Conservation (phyloP, 805 yeast species). For the Candida alai region DNA sequence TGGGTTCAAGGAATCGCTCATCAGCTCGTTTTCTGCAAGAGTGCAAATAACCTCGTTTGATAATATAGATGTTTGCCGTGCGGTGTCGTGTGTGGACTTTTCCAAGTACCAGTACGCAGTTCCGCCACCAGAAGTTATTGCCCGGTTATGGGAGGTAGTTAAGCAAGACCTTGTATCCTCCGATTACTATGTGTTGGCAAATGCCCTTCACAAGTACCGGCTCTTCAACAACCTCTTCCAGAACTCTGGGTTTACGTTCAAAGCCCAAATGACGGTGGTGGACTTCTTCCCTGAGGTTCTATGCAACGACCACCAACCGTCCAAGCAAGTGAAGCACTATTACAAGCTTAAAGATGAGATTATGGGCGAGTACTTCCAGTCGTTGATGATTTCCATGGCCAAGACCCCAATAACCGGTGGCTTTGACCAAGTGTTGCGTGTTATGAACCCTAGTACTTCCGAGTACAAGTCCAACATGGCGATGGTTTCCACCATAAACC, state of each 20-base stretch:
- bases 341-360: slow-evolving; percentile 44
- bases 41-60: slow-evolving; percentile 2
- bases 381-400: slow-evolving; percentile 4
- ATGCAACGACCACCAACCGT: slow-evolving; percentile 9
- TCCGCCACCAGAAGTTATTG: slow-evolving; percentile 11
- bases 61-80: slow-evolving; percentile 15
- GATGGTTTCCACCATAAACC: slow-evolving; percentile 17
- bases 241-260: slow-evolving; percentile 7
- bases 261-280: slow-evolving; percentile 2
- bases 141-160: slow-evolving; percentile 16
- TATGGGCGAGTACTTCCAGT: slow-evolving; percentile 18
- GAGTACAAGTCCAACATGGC: slow-evolving; percentile 24
- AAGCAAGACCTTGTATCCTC: slow-evolving; percentile 15
- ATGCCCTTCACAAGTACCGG: slow-evolving; percentile 19
- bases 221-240: slow-evolving; percentile 23
- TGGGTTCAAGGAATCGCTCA: slow-evolving; percentile 5
- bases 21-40: background rate
- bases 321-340: slow-evolving; percentile 27
- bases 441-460: slow-evolving; percentile 17
- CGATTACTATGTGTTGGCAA: slow-evolving; percentile 17
- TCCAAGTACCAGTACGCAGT: slow-evolving; percentile 6
- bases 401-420: background rate
- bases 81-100: slow-evolving; percentile 19
- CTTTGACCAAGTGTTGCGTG: slow-evolving; percentile 7
- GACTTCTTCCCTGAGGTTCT: slow-evolving; percentile 1